These are phyloP conservation scores for Erucastrum elatum DNA, from an alignment of 345 rosid species.

Conservation along the genomic window DNA sequence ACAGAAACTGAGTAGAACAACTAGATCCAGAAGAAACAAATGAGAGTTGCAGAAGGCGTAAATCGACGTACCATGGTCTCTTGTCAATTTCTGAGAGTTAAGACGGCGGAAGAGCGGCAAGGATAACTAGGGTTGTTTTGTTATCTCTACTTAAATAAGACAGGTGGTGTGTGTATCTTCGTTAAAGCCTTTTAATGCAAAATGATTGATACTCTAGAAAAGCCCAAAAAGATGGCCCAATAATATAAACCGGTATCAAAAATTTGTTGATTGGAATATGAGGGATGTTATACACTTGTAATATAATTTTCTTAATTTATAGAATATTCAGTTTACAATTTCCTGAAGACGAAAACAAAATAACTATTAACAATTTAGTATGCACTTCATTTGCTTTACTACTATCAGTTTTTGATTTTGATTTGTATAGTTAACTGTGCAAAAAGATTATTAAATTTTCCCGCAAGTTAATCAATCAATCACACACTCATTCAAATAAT, in stretches of 20 bases:
- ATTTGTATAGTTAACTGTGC: background rate
- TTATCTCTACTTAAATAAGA: slow-evolving; percentile 16
- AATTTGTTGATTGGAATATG: too few relatives aligned
- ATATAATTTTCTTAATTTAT: too few relatives aligned
- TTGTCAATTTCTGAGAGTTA: slow-evolving; percentile 11
- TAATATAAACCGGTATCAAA: too few relatives aligned
- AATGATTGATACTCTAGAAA: too few relatives aligned
- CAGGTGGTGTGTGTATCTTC: too few relatives aligned
- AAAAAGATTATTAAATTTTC: background rate
- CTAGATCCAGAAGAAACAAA: background rate
- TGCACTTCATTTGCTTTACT: too few relatives aligned
- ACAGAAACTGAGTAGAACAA: background rate
- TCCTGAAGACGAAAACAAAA: background rate
- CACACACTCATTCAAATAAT: background rate
- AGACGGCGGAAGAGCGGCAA: slow-evolving; percentile 26
- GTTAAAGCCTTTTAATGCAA: too few relatives aligned
- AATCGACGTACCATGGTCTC: slow-evolving; percentile 30
- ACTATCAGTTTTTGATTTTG: background rate
- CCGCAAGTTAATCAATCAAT: too few relatives aligned
- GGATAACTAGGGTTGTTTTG: slow-evolving; percentile 28
- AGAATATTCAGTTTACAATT: too few relatives aligned
- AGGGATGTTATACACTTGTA: too few relatives aligned
- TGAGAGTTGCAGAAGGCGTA: background rate
- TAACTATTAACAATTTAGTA: background rate
- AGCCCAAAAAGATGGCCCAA: too few relatives aligned